A percentile compares a stretch with the other conserved stretches of the same genome.
phyloP scores from a whole-genome alignment of 495 filamentous ascomycete species.

The Penicillium manginii region DNA sequence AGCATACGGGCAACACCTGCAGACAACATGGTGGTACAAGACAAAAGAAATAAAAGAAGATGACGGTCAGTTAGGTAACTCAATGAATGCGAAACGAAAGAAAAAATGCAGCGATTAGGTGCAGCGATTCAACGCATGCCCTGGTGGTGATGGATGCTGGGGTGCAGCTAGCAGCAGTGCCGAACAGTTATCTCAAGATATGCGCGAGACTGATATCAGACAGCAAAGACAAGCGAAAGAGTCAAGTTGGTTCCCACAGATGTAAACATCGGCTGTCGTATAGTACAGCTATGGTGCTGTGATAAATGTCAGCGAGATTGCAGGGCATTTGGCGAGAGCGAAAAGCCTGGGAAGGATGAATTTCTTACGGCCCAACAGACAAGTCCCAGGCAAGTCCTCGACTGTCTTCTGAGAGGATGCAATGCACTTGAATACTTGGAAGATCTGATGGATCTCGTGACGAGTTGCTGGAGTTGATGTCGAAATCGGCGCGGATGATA shows the following conservation, averaged over 20 bases:
- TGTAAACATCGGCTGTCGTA: constrained; percentile 3
- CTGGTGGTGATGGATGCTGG: neutral
- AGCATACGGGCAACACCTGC: constrained; percentile 12
- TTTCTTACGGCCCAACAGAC: neutral
- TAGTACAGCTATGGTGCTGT: constrained; percentile 9
- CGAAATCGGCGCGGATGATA: neutral
- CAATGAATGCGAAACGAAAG: neutral
- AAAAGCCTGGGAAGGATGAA: neutral
- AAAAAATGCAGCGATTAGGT: neutral
- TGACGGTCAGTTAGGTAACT: neutral
- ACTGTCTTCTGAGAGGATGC: neutral
- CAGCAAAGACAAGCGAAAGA: neutral
- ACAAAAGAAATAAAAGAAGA: constrained; percentile 5
- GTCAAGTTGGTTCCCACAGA: neutral
- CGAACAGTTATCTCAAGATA: neutral
- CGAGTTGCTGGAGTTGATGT: neutral
- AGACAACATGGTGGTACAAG: constrained; percentile 24
- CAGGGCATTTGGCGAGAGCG: neutral
- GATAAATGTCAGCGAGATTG: neutral
- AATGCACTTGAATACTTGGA: neutral
- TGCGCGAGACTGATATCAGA: neutral
- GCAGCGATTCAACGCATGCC: constrained; percentile 1
- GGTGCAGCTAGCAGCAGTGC: neutral
- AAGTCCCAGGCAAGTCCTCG: neutral
- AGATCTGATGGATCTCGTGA: constrained; percentile 7